phyloP scores from a whole-genome alignment of 164 flowering plant genomes.

The Piper betle region DNA sequence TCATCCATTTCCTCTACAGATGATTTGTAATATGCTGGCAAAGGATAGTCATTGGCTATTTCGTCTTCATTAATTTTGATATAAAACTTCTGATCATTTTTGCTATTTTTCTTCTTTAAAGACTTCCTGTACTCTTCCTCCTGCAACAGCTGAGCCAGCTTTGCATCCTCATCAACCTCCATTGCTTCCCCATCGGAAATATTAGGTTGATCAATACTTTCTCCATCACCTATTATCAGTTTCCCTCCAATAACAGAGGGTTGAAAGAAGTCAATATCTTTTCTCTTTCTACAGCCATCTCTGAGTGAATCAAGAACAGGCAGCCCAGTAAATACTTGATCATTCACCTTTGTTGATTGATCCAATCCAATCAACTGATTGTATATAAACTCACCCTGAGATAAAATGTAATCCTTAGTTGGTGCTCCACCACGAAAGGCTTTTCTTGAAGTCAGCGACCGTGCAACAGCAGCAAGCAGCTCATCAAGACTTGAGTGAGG shows the following conservation, averaged over 20 bases:
- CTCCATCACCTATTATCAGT: constrained; percentile 20
- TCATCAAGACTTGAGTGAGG: constrained; percentile 60
- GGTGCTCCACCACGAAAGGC: constrained; percentile 36
- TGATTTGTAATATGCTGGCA: constrained; percentile 72
- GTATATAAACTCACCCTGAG: constrained; percentile 75
- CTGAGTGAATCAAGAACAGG: constrained; percentile 52
- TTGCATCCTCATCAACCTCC: constrained; percentile 60
- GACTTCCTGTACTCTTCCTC: constrained; percentile 70
- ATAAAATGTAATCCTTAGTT: constrained; percentile 50
- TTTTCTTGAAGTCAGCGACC: constrained; percentile 60
- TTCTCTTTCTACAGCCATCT: constrained; percentile 39
- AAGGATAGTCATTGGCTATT: constrained; percentile 86
- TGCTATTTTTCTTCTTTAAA: constrained; percentile 39
- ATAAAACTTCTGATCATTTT: constrained; percentile 39
- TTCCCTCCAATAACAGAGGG: constrained; percentile 15
- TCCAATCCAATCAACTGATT: constrained; percentile 77
- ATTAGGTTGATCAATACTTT: constrained; percentile 6
- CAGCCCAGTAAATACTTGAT: constrained; percentile 34
- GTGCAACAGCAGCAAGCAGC: constrained; percentile 58
- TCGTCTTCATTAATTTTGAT: constrained; percentile 91
- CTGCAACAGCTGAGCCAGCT: constrained; percentile 57
- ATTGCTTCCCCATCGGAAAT: constrained; percentile 4
- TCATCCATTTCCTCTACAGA: constrained; percentile 62
- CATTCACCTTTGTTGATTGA: constrained; percentile 39
- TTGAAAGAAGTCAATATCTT: constrained; percentile 8